Base-by-base conservation (phyloP, 129 eudicot genomes). In the Lonicera japonica region DNA sequence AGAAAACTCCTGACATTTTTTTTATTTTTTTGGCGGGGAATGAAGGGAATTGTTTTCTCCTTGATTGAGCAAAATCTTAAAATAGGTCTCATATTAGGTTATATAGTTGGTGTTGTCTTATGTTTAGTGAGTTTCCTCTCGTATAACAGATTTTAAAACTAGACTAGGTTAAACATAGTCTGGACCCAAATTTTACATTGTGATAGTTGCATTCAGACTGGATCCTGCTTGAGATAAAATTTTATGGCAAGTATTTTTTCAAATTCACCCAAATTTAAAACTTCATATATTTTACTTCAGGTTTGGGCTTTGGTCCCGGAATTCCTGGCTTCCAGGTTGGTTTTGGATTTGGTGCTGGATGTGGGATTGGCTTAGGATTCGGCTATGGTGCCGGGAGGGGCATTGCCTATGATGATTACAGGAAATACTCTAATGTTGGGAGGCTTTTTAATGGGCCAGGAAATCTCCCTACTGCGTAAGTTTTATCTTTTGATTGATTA, bases 311-410 rank as follows among this genome's bases (percentile, higher is more conserved):
- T 21, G 99, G 99, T 51, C 92, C 95, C 14, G 99, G 99, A 60
- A 69, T 94, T 50, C 96, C 99, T 0, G 94, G 99, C 5, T 23
- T 94, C 43, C 95, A 88, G 76, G 68, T 94, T n/a, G 99, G 92
- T 19, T 72, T 94, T 70, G 99, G 96, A 58, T 71, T 88, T 25
- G 99, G 99, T 62, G 96, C 80, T 67, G 99, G 99, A 51, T 94
- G 99, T 73, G 99, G 99, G 25, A 57, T 88, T 38, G 99, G 99
- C 29, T 24, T 88, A 29, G 99, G 99, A 40, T 88, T 94, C 65
- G 99, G 99, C 25, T 94, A 94, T 61, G 99, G 96, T 25, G 76
- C 83, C 23, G 99, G 99, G 22, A 83, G 78, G 68, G 99, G 96
- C 25, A 69, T 85, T 77, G 96, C 99, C 22, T 81, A 85, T 78